Conservation (phyloP, 495 filamentous ascomycete species). For the Podospora anserina region DNA sequence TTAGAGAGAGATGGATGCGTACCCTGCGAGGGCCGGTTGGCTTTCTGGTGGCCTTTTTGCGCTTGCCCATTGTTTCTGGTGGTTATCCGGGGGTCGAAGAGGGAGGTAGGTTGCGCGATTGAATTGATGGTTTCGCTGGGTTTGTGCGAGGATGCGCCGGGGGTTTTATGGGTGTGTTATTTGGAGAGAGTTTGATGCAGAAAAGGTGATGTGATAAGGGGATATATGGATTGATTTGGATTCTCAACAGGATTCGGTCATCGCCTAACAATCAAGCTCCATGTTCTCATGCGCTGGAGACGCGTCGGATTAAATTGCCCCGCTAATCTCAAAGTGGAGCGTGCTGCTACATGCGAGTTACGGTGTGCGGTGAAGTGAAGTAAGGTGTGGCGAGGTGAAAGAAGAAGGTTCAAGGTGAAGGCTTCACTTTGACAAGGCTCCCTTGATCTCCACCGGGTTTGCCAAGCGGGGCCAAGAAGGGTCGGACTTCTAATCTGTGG, state of each 20-base stretch:
- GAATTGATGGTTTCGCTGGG: neutral
- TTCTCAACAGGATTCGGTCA: neutral
- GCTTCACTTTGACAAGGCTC: neutral
- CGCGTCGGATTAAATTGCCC: neutral
- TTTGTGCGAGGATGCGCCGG: neutral
- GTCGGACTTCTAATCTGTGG: neutral
- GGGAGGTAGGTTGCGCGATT: neutral
- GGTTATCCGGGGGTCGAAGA: neutral
- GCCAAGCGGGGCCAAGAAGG: neutral
- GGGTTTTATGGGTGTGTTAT: neutral
- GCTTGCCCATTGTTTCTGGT: conserved; percentile 63
- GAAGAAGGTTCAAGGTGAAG: neutral
- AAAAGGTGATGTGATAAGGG: neutral
- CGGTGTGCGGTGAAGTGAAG: neutral
- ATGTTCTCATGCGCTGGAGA: neutral
- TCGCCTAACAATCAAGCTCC: neutral
- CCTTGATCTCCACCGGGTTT: neutral
- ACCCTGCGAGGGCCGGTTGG: conserved; percentile 85
- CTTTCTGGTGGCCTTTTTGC: conserved; percentile 88
- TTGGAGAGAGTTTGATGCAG: neutral
- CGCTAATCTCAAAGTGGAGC: neutral
- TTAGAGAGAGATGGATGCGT: conserved; percentile 7
- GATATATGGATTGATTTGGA: neutral
- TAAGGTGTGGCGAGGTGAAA: neutral
- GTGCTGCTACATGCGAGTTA: neutral